Evolutionary conservation across 805 yeast species (phyloP).

Genomic region (Yamadazyma nakazawae): DNA sequence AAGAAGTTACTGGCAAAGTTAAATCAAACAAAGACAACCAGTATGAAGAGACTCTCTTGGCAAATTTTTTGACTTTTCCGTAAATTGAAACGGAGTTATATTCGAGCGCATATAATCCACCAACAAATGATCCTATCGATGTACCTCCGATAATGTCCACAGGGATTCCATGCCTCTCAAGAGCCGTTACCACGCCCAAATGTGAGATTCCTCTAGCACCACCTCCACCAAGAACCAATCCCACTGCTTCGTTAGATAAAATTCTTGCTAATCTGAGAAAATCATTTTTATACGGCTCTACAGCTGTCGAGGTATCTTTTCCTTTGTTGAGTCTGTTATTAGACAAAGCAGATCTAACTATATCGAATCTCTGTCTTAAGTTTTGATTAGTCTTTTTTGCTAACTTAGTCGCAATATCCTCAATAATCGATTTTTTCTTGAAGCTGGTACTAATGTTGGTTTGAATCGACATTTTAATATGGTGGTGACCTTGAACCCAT

Average conservation of each 20-base stretch:
- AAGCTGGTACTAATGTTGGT: neutral
- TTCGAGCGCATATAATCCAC: conserved; percentile 91
- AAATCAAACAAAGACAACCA: conserved; percentile 86
- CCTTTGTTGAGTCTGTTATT: conserved; percentile 16
- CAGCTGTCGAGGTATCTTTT: conserved; percentile 19
- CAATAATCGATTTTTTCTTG: conserved; percentile 20
- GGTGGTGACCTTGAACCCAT: conserved; percentile 95
- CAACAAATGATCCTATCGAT: conserved; percentile 92
- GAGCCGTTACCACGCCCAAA: conserved; percentile 83
- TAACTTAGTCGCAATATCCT: conserved; percentile 35
- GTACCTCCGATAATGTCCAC: conserved; percentile 95
- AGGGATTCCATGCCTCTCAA: conserved; percentile 91
- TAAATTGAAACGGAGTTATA: conserved; percentile 87
- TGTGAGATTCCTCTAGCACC: conserved; percentile 96
- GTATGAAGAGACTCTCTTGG: conserved; percentile 73
- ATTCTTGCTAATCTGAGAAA: conserved; percentile 87
- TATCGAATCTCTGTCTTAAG: conserved; percentile 29
- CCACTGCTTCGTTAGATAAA: conserved; percentile 89
- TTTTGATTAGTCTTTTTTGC: conserved; percentile 32
- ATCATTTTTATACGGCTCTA: conserved; percentile 72
- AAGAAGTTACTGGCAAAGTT: conserved; percentile 91
- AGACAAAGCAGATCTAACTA: conserved; percentile 23
- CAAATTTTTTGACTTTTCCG: conserved; percentile 84
- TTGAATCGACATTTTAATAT: conserved; percentile 62
- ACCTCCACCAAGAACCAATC: conserved; percentile 94